Conservation (phyloP, 495 filamentous ascomycete species). For the Chaetomium tenue region DNA sequence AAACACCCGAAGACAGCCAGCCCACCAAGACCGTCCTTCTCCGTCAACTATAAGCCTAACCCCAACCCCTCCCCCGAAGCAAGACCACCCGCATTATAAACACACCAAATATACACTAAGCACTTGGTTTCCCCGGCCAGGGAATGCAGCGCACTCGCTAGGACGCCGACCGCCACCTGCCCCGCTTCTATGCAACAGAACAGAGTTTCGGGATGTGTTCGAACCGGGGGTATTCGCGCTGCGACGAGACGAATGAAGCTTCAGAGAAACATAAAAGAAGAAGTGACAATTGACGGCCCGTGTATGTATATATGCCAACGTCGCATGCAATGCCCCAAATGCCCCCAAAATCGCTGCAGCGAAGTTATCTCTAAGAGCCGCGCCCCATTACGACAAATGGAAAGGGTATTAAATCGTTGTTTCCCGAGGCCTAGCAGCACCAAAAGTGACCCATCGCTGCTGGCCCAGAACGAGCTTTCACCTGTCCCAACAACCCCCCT, state of each 20-base stretch:
- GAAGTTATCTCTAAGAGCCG: neutral
- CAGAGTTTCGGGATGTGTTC: neutral
- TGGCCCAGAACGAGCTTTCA: neutral
- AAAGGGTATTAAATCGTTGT: neutral
- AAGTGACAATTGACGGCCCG: neutral
- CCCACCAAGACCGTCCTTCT: neutral
- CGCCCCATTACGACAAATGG: neutral
- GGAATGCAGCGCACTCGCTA: neutral
- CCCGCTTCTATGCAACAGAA: neutral
- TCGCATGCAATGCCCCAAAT: slow-evolving; percentile 4
- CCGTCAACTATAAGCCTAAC: neutral
- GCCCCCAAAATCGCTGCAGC: neutral
- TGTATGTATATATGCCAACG: slow-evolving; percentile 2
- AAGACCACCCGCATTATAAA: neutral
- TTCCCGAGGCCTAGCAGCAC: neutral
- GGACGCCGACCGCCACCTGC: neutral
- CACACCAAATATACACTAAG: no score
- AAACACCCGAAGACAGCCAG: neutral
- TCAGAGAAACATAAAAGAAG: neutral
- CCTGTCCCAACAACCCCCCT: neutral
- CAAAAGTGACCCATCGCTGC: neutral
- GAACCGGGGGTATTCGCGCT: neutral
- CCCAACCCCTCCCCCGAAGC: neutral
- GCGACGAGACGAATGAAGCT: neutral
- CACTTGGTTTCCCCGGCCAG: no score